Evolutionary conservation across 148 eudicot genomes (phyloP).

Genomic region (Drosera capensis): DNA sequence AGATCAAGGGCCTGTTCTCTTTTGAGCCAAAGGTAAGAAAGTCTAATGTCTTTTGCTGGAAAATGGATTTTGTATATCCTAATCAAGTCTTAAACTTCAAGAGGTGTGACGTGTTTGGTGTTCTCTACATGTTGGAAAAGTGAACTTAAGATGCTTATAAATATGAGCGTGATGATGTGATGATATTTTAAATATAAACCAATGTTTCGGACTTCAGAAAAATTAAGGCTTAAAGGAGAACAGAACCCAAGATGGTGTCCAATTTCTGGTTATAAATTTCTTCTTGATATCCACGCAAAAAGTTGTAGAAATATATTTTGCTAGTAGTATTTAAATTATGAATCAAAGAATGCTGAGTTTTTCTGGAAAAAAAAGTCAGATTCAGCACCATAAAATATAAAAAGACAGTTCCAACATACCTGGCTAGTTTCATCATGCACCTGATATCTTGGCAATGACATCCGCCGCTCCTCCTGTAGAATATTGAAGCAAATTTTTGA

Average conservation of each 20-base stretch:
- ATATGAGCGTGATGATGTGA: too few species aligned
- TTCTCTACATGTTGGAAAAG: too few species aligned
- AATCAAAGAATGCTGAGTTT: neutral
- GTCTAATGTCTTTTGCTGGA: too few species aligned
- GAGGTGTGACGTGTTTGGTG: constrained; percentile 12
- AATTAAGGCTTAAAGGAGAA: too few species aligned
- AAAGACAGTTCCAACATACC: constrained; percentile 67
- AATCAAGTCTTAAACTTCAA: constrained; percentile 16
- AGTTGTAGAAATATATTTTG: too few species aligned
- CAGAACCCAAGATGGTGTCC: neutral
- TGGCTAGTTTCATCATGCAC: constrained; percentile 99
- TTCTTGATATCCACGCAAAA: neutral
- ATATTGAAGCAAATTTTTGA: neutral
- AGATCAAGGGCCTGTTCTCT: too few species aligned
- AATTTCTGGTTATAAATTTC: neutral
- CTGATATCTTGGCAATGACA: constrained; percentile 83
- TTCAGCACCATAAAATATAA: constrained; percentile 7
- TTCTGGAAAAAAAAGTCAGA: constrained; percentile 7
- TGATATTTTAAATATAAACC: too few species aligned
- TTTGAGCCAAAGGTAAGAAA: too few species aligned
- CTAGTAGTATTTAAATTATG: too few species aligned
- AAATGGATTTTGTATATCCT: too few species aligned
- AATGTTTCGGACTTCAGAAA: too few species aligned
- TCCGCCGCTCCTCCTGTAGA: constrained; percentile 93
- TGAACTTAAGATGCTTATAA: too few species aligned